These are phyloP conservation scores for Aphanoascus verrucosus DNA, from an alignment of 2,329 filamentous ascomycete genomes.

Conservation along the genomic window DNA sequence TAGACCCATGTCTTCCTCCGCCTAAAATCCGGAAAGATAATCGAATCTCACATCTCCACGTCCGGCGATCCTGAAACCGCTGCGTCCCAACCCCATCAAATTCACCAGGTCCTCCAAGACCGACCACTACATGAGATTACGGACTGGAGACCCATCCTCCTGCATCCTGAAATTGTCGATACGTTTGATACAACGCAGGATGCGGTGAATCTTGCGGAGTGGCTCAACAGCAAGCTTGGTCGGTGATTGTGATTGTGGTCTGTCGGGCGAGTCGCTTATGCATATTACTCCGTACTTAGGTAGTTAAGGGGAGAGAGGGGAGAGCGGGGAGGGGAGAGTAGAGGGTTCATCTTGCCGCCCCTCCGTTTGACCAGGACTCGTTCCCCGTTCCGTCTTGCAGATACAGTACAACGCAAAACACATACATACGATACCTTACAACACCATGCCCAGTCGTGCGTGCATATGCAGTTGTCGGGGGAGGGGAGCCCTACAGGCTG, in stretches of 20 bases:
- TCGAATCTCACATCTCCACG: constrained; percentile 32
- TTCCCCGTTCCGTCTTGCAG: not conserved
- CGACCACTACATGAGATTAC: constrained; percentile 42
- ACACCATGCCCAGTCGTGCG: not conserved
- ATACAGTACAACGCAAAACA: not conserved
- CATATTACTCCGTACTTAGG: not conserved
- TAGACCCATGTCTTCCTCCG: constrained; percentile 34
- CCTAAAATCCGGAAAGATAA: constrained; percentile 32
- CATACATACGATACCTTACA: not conserved
- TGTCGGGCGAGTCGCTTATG: not conserved
- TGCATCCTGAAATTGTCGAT: constrained; percentile 13
- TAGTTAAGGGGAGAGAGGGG: not conserved
- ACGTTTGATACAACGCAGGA: constrained; percentile 10
- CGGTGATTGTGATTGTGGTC: constrained; percentile 10
- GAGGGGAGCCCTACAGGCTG: not conserved
- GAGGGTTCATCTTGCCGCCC: not conserved
- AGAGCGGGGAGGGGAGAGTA: not conserved
- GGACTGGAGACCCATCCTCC: constrained; percentile 26
- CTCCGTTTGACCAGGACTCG: not conserved
- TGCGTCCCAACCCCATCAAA: constrained; percentile 25
- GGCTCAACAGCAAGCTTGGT: constrained; percentile 21
- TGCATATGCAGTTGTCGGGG: constrained; percentile 7
- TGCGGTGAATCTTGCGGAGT: constrained; percentile 14
- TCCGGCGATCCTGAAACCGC: constrained; percentile 26
- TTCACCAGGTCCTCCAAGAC: constrained; percentile 28